A percentile compares a stretch with the other conserved stretches of the same genome.
phyloP scores from a whole-genome alignment of 345 rosid species.

The Brassica napus region DNA sequence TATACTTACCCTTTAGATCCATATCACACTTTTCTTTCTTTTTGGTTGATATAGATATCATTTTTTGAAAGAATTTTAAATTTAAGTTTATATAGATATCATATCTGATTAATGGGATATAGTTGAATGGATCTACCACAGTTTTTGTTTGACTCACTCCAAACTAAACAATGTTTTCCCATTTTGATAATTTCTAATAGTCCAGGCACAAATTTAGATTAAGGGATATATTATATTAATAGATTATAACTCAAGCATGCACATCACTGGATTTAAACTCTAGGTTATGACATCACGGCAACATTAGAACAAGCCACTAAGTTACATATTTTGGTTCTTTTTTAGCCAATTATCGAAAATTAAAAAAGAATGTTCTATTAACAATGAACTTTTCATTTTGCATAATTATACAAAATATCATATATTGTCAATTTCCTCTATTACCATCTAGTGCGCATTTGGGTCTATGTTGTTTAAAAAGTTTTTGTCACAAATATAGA shows the following conservation, averaged over 20 bases:
- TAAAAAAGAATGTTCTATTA: background rate
- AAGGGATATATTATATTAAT: background rate
- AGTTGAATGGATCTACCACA: constrained; percentile 25
- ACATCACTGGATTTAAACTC: no score
- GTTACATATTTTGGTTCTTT: no score
- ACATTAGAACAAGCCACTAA: background rate
- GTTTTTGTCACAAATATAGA: no score
- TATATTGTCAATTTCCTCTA: background rate
- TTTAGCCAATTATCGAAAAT: no score
- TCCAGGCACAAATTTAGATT: background rate
- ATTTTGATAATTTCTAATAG: background rate
- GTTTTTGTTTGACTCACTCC: constrained; percentile 19
- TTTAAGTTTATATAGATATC: background rate
- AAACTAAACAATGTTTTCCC: background rate
- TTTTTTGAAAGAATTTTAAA: background rate
- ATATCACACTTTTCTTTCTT: background rate
- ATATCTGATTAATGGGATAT: constrained; percentile 11
- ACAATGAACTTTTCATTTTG: background rate
- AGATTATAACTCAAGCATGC: no score
- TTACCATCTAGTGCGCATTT: background rate
- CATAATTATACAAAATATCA: background rate
- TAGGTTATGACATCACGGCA: no score
- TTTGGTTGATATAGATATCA: background rate
- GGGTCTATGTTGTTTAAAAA: background rate
- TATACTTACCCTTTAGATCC: background rate